Evolutionary conservation across 2,329 filamentous ascomycete species (phyloP), one percentile per base, ranked within the genome.

Genomic region (Colletotrichum scovillei): DNA sequence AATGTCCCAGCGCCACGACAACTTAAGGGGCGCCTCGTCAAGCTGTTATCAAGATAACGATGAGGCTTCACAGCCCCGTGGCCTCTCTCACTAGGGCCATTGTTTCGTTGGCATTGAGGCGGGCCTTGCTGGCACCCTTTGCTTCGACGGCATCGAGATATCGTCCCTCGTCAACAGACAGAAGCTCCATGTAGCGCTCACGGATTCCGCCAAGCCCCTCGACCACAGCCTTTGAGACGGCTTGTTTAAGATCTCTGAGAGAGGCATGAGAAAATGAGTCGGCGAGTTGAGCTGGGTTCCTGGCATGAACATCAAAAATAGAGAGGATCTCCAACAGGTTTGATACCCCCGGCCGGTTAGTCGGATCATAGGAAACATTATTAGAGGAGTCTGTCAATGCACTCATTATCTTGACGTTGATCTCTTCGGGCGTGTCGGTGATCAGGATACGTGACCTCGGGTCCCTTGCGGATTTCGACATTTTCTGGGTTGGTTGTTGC

Each of bases 401-500:
- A 7, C 85, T 83, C 76, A 87, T 90, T 75, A 98, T 85, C 80
- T 97, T 98, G 59, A 83, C 82, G 24, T 84, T 82, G 74, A 98
- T 95, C 3, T 87, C 85, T 0, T 88, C 83, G 0, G 89, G 84
- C 0, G 86, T 82, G 77, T 98, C 94, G 2, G 93, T 97, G 73
- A 99, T 90, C 14, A 97, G 85, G 77, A 99, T 97, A 22, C 95
- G 90, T 8, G 95, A 97, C 63, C 89, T 89, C 3, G 89, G 87
- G 76, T 93, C 90, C 0, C 87, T 80, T 78, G 95, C 89, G 0
- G 95, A 98, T 83, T 99, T 99, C 69, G 95, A 98, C 97, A 99
- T 99, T 81, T 99, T 99, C 65, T 90, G 87, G 0, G 82, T 84
- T 0, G 97, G 96, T 12, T 94, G 86, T 64, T 90, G 91, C 26